Evolutionary conservation across 1,284 basidiomycete species (phyloP).

Genomic region (Ceratobasidium sp.): DNA sequence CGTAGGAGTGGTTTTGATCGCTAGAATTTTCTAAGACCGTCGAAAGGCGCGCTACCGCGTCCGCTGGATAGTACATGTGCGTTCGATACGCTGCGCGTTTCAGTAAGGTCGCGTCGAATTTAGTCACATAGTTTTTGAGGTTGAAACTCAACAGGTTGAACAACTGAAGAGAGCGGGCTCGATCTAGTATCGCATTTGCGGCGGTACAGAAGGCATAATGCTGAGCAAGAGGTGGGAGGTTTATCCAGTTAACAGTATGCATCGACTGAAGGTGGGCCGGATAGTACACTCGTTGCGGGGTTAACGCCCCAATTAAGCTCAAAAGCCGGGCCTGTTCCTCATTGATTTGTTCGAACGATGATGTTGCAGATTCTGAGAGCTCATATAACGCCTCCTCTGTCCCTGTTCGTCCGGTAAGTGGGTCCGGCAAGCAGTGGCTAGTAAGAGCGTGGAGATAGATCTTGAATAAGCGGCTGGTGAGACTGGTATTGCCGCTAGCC

Average conservation of each 20-base stretch:
- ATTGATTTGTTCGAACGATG: slow-evolving; percentile 60
- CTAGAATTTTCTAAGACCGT: not conserved
- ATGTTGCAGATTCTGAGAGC: slow-evolving; percentile 59
- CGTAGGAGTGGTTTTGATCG: not conserved
- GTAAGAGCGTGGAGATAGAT: slow-evolving; percentile 66
- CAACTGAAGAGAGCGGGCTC: slow-evolving; percentile 1
- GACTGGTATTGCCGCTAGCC: slow-evolving; percentile 54
- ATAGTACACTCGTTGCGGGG: slow-evolving; percentile 60
- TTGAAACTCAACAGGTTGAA: slow-evolving; percentile 15
- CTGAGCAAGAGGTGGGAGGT: slow-evolving; percentile 56
- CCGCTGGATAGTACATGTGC: not conserved
- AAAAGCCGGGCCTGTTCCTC: slow-evolving; percentile 57
- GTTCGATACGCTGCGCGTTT: not conserved
- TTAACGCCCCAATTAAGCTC: slow-evolving; percentile 57
- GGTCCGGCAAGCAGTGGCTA: slow-evolving; percentile 62
- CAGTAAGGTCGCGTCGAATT: not conserved
- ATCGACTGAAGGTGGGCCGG: slow-evolving; percentile 60
- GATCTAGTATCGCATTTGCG: slow-evolving; percentile 1
- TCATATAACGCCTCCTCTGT: slow-evolving; percentile 64
- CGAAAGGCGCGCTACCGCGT: not conserved
- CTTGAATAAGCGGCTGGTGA: slow-evolving; percentile 60
- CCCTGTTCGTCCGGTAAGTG: slow-evolving; percentile 63
- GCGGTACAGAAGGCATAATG: slow-evolving; percentile 55
- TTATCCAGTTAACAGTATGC: slow-evolving; percentile 60
- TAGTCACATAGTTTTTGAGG: no score